A percentile compares a stretch with the other conserved stretches of the same genome.
phyloP scores from a whole-genome alignment of 2,329 filamentous ascomycete genomes.

The Calonectria naviculata region DNA sequence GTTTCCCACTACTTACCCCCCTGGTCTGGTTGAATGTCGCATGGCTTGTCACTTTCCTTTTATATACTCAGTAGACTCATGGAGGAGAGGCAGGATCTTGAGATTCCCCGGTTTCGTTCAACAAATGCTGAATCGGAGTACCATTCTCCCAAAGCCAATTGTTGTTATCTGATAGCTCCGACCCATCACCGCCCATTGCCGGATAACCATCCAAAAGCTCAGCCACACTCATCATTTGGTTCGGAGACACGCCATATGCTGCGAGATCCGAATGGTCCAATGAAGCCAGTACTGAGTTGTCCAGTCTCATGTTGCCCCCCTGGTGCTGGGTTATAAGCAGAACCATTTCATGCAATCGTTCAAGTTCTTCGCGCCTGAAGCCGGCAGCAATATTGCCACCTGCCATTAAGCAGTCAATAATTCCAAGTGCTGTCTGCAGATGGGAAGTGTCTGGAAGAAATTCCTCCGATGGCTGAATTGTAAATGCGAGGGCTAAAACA shows the following conservation, averaged over 20 bases:
- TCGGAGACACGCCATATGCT: neutral
- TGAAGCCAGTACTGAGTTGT: neutral
- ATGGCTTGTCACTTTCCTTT: too few species aligned
- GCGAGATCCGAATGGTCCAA: neutral
- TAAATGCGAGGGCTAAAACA: constrained; percentile 7
- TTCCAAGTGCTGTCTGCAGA: neutral
- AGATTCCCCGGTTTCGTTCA: neutral
- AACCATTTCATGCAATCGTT: constrained; percentile 10
- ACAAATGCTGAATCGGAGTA: neutral
- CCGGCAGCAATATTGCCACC: constrained; percentile 7
- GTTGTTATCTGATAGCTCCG: neutral
- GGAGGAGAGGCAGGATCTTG: neutral
- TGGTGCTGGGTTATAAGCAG: neutral
- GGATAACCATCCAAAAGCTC: neutral
- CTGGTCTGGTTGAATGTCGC: too few species aligned
- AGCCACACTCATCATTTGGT: neutral
- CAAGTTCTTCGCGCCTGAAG: constrained; percentile 4
- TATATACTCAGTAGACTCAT: neutral
- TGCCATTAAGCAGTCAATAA: constrained; percentile 2
- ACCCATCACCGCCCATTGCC: neutral
- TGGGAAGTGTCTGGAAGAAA: neutral
- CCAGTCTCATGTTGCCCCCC: neutral
- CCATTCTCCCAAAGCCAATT: constrained; percentile 6
- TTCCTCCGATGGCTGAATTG: neutral
- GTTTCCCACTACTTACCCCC: too few species aligned